phyloP scores from a whole-genome alignment of 371 early-diverging fungal genomes.

The Mortierella sp. region DNA sequence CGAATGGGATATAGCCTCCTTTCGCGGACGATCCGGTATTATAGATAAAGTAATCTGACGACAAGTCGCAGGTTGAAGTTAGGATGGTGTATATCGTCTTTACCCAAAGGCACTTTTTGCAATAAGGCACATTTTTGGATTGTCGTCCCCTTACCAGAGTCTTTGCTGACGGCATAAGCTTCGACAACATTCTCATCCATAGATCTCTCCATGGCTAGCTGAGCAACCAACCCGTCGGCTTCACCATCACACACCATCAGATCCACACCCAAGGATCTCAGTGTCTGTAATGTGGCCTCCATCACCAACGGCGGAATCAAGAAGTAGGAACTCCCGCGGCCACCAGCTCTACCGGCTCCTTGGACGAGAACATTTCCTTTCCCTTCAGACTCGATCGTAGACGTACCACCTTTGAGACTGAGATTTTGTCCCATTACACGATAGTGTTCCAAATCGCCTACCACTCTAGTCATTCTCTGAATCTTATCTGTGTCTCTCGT shows the following conservation, averaged over 20 bases:
- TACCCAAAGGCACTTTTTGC: too few relatives aligned
- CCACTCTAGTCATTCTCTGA: conserved; percentile 36
- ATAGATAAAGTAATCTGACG: conserved; percentile 67
- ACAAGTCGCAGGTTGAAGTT: too few relatives aligned
- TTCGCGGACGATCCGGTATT: conserved; percentile 56
- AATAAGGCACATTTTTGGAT: too few relatives aligned
- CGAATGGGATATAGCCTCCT: conserved; percentile 66
- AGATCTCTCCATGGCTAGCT: conserved; percentile 54
- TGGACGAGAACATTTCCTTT: not conserved
- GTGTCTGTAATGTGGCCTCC: conserved; percentile 61
- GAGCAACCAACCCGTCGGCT: conserved; percentile 65
- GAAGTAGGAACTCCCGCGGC: conserved; percentile 46
- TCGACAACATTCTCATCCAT: conserved; percentile 31
- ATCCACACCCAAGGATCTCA: conserved; percentile 51
- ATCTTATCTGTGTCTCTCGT: conserved; percentile 63
- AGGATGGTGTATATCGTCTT: too few relatives aligned
- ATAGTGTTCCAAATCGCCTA: conserved; percentile 40
- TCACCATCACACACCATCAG: conserved; percentile 60
- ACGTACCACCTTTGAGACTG: not conserved
- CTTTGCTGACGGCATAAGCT: conserved; percentile 66
- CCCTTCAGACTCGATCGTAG: conserved; percentile 13
- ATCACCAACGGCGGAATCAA: conserved; percentile 65
- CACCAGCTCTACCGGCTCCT: conserved; percentile 5
- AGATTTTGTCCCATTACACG: conserved; percentile 12
- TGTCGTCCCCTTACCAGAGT: conserved; percentile 58